phyloP scores from a whole-genome alignment of 2,329 filamentous ascomycete species.

The Xylariaceae sp. region DNA sequence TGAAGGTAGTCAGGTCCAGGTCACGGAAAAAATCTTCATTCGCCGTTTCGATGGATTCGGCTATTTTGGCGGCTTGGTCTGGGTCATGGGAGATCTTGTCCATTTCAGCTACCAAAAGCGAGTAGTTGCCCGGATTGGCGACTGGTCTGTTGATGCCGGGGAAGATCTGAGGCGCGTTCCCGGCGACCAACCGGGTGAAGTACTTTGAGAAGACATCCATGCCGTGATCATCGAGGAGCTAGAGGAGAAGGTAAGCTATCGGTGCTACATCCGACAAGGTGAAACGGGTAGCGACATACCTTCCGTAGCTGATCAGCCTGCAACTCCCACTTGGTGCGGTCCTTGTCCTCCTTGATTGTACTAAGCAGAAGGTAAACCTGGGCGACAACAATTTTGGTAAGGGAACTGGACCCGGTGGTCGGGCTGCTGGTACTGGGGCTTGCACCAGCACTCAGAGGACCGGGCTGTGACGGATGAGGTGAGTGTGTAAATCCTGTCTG shows the following conservation, averaged over 20 bases:
- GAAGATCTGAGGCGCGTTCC: constrained; percentile 91
- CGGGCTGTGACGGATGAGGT: constrained; percentile 59
- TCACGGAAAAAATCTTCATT: constrained; percentile 94
- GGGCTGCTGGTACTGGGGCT: constrained; percentile 65
- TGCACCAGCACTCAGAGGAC: constrained; percentile 61
- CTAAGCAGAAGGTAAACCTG: constrained; percentile 94
- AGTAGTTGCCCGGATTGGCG: constrained; percentile 80
- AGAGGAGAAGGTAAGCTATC: constrained; percentile 13
- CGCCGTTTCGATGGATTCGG: constrained; percentile 86
- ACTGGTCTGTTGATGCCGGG: constrained; percentile 73
- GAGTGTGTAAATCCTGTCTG: constrained; percentile 60
- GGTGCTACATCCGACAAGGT: constrained; percentile 9
- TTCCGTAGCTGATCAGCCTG: constrained; percentile 91
- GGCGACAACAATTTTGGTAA: constrained; percentile 92
- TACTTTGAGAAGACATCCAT: constrained; percentile 99
- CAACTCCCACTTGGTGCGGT: constrained; percentile 85
- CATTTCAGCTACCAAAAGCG: constrained; percentile 80
- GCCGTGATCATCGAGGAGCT: constrained; percentile 96
- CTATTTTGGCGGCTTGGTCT: constrained; percentile 86
- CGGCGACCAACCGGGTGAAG: constrained; percentile 87
- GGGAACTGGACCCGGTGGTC: constrained; percentile 61
- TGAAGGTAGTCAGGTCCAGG: constrained; percentile 92
- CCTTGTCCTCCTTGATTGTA: constrained; percentile 93
- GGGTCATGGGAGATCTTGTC: constrained; percentile 80
- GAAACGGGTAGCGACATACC: constrained; percentile 54